Evolutionary conservation across 2,329 filamentous ascomycete species (phyloP).

Genomic region (Botrytis byssoidea): DNA sequence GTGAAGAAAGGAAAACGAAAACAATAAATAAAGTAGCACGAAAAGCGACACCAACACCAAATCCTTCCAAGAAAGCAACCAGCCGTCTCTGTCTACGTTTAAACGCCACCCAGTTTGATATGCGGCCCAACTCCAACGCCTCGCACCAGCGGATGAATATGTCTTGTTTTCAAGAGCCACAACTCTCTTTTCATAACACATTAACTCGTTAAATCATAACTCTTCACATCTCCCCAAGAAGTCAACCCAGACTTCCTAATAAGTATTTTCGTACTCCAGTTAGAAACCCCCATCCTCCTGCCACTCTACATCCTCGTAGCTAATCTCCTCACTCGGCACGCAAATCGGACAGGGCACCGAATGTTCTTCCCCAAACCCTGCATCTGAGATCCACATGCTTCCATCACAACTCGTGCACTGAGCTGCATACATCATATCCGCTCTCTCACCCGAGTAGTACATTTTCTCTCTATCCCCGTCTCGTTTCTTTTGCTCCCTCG

Average conservation of each 20-base stretch:
- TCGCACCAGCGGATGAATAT: background rate
- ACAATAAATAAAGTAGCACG: background rate
- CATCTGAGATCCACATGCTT: background rate
- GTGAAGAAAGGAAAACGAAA: background rate
- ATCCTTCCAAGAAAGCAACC: background rate
- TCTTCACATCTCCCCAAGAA: background rate
- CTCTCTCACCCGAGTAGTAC: background rate
- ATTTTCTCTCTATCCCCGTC: background rate
- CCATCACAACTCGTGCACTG: constrained; percentile 4
- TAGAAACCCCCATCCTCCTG: background rate
- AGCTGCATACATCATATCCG: background rate
- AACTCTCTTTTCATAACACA: background rate
- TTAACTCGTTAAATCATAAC: background rate
- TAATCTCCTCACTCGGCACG: background rate
- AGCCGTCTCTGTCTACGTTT: background rate
- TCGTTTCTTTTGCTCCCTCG: background rate
- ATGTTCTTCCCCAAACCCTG: background rate
- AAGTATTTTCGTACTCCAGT: background rate
- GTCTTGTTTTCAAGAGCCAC: background rate
- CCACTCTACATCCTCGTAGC: background rate
- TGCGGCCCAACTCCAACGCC: background rate
- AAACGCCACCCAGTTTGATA: background rate
- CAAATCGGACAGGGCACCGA: constrained; percentile 14
- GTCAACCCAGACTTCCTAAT: background rate
- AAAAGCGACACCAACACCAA: background rate